Conservation (phyloP, 345 rosid genomes). For the Raphanus raphanistrum region DNA sequence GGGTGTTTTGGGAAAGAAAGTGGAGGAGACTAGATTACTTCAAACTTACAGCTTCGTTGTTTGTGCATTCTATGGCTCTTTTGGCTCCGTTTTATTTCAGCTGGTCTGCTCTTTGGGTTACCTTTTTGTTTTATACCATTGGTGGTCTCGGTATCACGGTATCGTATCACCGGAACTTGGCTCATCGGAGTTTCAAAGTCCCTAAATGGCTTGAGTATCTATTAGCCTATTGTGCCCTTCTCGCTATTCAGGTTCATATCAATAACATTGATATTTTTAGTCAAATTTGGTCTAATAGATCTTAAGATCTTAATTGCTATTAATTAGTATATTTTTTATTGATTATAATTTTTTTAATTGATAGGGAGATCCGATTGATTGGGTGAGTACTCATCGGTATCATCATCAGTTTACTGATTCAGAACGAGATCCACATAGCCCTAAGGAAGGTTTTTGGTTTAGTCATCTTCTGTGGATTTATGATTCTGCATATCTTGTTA, state of each 20-base stretch:
- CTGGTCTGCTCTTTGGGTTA: conserved; percentile 69
- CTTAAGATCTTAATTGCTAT: conserved; percentile 14
- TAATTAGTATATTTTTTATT: background rate
- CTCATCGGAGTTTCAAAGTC: conserved; percentile 76
- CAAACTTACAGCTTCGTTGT: conserved; percentile 50
- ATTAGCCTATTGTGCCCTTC: conserved; percentile 78
- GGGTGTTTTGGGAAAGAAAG: conserved; percentile 50
- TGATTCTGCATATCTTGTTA: conserved; percentile 47
- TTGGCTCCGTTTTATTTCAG: conserved; percentile 76
- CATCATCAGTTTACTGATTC: conserved; percentile 87
- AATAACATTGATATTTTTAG: background rate
- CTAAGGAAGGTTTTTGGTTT: conserved; percentile 90
- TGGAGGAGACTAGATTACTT: conserved; percentile 61
- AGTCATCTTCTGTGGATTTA: conserved; percentile 86
- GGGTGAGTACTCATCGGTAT: conserved; percentile 91
- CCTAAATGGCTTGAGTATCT: conserved; percentile 87
- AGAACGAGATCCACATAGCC: conserved; percentile 90
- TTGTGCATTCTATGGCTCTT: conserved; percentile 63
- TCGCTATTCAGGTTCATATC: conserved; percentile 64
- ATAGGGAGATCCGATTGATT: conserved; percentile 68
- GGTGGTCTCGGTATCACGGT: conserved; percentile 84
- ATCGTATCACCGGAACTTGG: conserved; percentile 70
- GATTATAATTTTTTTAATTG: background rate
- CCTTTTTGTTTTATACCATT: conserved; percentile 52
- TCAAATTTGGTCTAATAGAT: background rate